A percentile compares a stretch with the other conserved stretches of the same genome.
Conservation (phyloP, 1,139 yeast genomes). For the Pichia sp. region DNA sequence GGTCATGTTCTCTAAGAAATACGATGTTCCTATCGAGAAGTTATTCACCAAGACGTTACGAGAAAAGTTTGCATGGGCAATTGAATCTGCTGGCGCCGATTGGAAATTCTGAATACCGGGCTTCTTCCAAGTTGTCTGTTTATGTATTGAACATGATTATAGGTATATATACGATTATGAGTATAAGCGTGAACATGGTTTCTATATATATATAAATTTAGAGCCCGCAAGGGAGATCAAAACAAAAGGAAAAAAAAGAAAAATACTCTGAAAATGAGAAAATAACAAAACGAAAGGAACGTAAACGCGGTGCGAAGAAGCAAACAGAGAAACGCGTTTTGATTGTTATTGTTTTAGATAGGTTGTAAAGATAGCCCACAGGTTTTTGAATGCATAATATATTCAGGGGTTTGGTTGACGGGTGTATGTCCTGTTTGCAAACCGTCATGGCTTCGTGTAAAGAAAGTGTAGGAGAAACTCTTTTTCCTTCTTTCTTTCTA, state of each 20-base stretch:
- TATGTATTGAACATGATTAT: neutral
- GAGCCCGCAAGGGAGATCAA: neutral
- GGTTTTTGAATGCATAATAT: neutral
- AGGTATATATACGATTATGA: neutral
- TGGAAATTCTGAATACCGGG: constrained; percentile 62
- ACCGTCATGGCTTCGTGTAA: neutral
- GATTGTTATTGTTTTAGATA: constrained; percentile 5
- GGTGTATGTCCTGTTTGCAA: neutral
- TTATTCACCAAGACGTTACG: constrained; percentile 85
- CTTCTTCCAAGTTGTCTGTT: too few species aligned
- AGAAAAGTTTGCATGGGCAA: constrained; percentile 95
- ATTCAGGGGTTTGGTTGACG: neutral
- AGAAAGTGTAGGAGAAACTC: neutral
- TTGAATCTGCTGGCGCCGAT: constrained; percentile 79
- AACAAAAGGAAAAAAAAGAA: neutral
- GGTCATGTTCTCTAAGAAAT: constrained; percentile 84
- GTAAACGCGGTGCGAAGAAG: neutral
- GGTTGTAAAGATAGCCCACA: neutral
- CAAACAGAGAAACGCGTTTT: constrained; percentile 2
- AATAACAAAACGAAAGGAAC: neutral
- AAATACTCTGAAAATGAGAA: neutral
- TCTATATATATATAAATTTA: neutral
- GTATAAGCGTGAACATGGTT: neutral
- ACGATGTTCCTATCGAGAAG: constrained; percentile 85
- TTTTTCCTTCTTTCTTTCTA: neutral